phyloP scores from a whole-genome alignment of 805 yeast species.

The Cyberlindnera samutprakarnensis region DNA sequence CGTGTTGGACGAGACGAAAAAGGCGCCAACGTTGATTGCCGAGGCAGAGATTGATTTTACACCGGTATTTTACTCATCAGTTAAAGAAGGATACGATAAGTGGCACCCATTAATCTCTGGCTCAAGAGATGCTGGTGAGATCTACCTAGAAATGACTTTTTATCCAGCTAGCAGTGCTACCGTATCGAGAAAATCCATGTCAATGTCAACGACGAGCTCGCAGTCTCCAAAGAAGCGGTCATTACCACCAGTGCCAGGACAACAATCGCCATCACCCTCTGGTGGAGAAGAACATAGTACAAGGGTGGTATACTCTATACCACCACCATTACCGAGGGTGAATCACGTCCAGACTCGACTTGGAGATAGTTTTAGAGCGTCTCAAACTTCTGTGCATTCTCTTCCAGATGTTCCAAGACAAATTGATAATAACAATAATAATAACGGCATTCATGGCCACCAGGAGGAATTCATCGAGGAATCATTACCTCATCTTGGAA shows the following conservation, averaged over 20 bases:
- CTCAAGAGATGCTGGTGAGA: slow-evolving; percentile 76
- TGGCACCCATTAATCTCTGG: slow-evolving; percentile 74
- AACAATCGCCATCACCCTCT: too few species aligned
- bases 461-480: too few species aligned
- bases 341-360: slow-evolving; percentile 1
- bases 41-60: slow-evolving; percentile 72
- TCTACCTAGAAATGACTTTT: slow-evolving; percentile 87
- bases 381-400: slow-evolving; percentile 12
- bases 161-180: slow-evolving; percentile 44
- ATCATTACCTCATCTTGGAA: too few species aligned
- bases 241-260: slow-evolving; percentile 24
- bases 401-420: slow-evolving; percentile 22
- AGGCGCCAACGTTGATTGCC: slow-evolving; percentile 83
- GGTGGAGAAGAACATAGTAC: not conserved
- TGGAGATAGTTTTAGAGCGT: slow-evolving; percentile 2
- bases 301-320: slow-evolving; percentile 6
- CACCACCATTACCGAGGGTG: slow-evolving; percentile 18
- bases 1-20: slow-evolving; percentile 77
- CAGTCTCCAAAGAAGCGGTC: slow-evolving; percentile 13
- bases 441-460: too few species aligned
- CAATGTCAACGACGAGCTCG: not conserved
- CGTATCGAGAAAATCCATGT: not conserved
- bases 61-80: slow-evolving; percentile 58
- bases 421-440: too few species aligned
- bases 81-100: slow-evolving; percentile 69